These are phyloP conservation scores for Aspergillus sp. DNA, from an alignment of 2,329 filamentous ascomycete species.

Conservation along the genomic window DNA sequence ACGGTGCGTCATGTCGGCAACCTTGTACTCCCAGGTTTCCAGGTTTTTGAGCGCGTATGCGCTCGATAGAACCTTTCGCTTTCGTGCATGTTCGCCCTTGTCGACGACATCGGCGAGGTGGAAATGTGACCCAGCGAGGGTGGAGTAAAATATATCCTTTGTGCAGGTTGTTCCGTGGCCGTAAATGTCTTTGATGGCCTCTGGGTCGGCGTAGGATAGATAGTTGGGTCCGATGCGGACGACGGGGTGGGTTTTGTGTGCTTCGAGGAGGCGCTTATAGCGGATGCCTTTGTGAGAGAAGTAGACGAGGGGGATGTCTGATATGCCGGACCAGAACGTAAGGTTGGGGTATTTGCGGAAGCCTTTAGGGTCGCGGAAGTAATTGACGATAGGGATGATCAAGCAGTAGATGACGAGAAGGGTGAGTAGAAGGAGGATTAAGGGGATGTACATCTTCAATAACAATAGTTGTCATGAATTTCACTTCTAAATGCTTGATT, in stretches of 20 bases:
- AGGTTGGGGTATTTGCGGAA: conserved; percentile 22
- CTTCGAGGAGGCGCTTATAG: conserved; percentile 21
- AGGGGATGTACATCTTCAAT: background rate
- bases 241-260: conserved; percentile 25
- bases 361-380: conserved; percentile 23
- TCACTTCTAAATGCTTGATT: background rate
- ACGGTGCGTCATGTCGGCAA: conserved; percentile 38
- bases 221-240: conserved; percentile 23
- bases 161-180: conserved; percentile 38
- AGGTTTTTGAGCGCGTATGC: conserved; percentile 46
- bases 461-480: background rate
- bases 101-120: conserved; percentile 44
- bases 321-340: conserved; percentile 18
- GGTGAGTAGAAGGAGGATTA: conserved; percentile 25
- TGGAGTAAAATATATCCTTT: conserved; percentile 32
- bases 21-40: conserved; percentile 45
- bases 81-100: conserved; percentile 41
- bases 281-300: conserved; percentile 27
- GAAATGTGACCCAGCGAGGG: conserved; percentile 33
- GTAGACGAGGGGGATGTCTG: conserved; percentile 19
- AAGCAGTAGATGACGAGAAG: conserved; percentile 10
- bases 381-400: conserved; percentile 17
- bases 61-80: conserved; percentile 41
- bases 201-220: conserved; percentile 16
- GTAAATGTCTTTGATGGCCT: conserved; percentile 40